Percentiles rank a stretch among this genome's conserved stretches.
phyloP scores from a whole-genome alignment of 2,329 filamentous ascomycete genomes.

The Mycosphaerelloides madeirae region DNA sequence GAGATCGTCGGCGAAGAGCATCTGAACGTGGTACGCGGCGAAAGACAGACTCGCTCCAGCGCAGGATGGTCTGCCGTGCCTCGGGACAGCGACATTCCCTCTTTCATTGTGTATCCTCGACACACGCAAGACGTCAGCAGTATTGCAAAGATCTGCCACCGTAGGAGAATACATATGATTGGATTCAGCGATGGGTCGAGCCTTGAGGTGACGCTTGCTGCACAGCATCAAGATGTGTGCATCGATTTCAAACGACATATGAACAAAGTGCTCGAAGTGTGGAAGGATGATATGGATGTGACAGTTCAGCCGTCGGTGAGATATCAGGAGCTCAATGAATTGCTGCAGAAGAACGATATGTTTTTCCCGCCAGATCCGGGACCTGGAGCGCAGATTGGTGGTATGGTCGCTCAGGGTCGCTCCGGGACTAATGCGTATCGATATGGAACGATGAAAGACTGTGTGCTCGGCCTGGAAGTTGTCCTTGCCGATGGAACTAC shows the following conservation, averaged over 20 bases:
- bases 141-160: conserved; percentile 68
- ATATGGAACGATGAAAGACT: conserved; percentile 83
- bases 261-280: conserved; percentile 73
- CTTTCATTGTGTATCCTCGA: conserved; percentile 61
- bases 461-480: conserved; percentile 76
- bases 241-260: conserved; percentile 78
- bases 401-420: conserved; percentile 73
- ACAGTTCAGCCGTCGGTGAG: conserved; percentile 84
- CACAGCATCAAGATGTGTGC: conserved; percentile 77
- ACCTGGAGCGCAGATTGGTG: conserved; percentile 67
- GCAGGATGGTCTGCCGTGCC: conserved; percentile 62
- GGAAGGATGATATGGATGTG: conserved; percentile 84
- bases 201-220: conserved; percentile 86
- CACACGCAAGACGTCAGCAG: conserved; percentile 60
- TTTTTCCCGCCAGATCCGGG: conserved; percentile 91
- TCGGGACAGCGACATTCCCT: conserved; percentile 57
- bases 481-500: conserved; percentile 72
- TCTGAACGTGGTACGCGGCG: neutral
- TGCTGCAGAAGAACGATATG: conserved; percentile 66
- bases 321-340: conserved; percentile 82
- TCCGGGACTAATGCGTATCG: conserved; percentile 65
- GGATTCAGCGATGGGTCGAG: conserved; percentile 83
- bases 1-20: conserved; percentile 6
- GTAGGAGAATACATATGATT: conserved; percentile 74
- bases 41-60: neutral